Base-by-base conservation (phyloP, 176 grass and related monocot species). In the Ensete glaucum region DNA sequence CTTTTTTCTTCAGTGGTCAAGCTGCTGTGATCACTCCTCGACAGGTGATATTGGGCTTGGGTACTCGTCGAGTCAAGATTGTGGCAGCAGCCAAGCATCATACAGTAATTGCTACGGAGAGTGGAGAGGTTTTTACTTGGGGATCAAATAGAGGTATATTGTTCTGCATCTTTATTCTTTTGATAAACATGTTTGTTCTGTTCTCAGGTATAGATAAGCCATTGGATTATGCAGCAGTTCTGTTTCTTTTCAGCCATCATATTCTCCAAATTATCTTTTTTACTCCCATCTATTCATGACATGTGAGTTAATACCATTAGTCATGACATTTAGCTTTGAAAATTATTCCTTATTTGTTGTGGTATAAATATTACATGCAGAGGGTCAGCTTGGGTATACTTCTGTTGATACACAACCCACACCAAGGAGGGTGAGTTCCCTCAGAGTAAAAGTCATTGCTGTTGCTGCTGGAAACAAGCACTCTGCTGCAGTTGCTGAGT, bases 361-460 rank as follows among this genome's bases (percentile, higher is more conserved):
- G 14, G 23, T 77, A 72, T 64, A n/a, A 71, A 12, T 72, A 34
- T 87, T 70, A 62, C 26, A 54, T 81, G 76, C 84, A 99, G 96
- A 99, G 86, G 96, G 96, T 69, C 96, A 99, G 81, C 90, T 99
- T 82, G 96, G 96, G 57, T 99, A 95, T 87, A 89, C 96, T 84
- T 94, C 96, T 66, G 85, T 99, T 9, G 96, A 99, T 76, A 99
- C 96, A 79, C 96, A 99, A 83, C 74, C 86, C 78, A 95, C 96
- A 80, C 96, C 96, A 76, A 79, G 91, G 16, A 84, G 91, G 64
- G 91, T 99, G 29, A 87, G 76, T 80, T 94, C 88, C 27, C 81
- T 99, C n/a, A 94, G 83, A 67, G 72, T 66, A 79, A 91, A 86
- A 72, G 86, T 99, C 66, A 63, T 91, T 91, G 70, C 88, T 74